Evolutionary conservation across 2,329 filamentous ascomycete genomes (phyloP).

Genomic region (Trichoderma sp.): DNA sequence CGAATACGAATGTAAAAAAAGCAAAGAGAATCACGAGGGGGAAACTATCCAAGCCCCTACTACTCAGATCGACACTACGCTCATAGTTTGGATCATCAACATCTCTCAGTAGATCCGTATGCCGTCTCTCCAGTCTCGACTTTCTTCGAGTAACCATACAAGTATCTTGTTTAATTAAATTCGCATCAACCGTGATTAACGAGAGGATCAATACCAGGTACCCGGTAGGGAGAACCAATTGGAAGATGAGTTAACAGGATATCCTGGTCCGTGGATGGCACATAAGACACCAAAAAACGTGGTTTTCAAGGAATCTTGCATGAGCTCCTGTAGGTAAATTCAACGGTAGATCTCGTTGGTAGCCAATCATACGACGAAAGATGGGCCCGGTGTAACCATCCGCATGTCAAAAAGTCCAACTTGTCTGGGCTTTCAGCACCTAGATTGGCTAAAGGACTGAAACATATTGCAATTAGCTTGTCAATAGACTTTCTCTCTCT

Average conservation of each 20-base stretch:
- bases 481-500: background rate
- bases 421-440: background rate
- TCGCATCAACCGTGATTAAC: background rate
- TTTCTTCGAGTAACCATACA: background rate
- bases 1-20: background rate
- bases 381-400: background rate
- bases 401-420: background rate
- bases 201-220: background rate
- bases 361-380: background rate
- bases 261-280: conserved; percentile 5
- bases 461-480: background rate
- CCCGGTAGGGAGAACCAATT: background rate
- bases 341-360: background rate
- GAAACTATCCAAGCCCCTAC: no score
- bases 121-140: background rate
- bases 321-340: conserved; percentile 4
- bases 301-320: background rate
- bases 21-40: background rate
- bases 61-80: background rate
- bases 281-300: conserved; percentile 11
- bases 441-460: background rate
- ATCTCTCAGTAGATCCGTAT: background rate
- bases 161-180: background rate
- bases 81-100: background rate
- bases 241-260: background rate